Base-by-base conservation (phyloP, 257 asterid genomes). In the Leptodermis oblonga region DNA sequence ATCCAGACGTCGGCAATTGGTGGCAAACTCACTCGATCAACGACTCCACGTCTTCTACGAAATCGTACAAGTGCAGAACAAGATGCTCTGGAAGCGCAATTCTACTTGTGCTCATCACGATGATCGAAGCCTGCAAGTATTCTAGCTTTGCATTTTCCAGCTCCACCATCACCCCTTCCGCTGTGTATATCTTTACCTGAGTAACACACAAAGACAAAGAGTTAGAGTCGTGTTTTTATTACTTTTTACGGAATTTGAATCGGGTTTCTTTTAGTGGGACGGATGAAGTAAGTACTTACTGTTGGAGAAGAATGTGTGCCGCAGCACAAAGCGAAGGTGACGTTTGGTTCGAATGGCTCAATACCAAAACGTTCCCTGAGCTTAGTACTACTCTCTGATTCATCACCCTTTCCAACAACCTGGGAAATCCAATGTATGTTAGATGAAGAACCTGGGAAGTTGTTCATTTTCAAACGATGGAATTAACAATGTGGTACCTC, bases 301-400 rank as follows among this genome's bases (percentile, higher is more conserved):
- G 96, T 93, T 1, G 98, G 98, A 71, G 98, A 92, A 56, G 98
- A 90, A 70, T 85, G 94, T 30, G 96, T 88, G 42, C 95, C 97
- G 43, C 92, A 86, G 67, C 97, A 92, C 70, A 90, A 78, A 65
- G 95, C 98, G 69, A 92, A 92, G n/a, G 76, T 63, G 77, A 90
- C 78, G 74, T 92, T 90, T 69, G 97, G 90, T 74, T 92, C 93
- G 7, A 83, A 83, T n/a, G 81, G 76, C 51, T 84, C 89, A 33
- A 92, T 77, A 43, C 95, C 93, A 56, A 85, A 86, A 3, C 84
- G 72, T 60, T 82, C 81, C n/a, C 80, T 84, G 64, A 83, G 75
- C 30, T 70, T 70, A 2, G 11, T 67, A 33, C 36, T 52, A 52
- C 31, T 64, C 14, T 86, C 77, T 26, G 75, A 80, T 22, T 31